A percentile compares a stretch with the other conserved stretches of the same genome.
phyloP scores from a whole-genome alignment of 108 stramenopile genomes.

The Discostella pseudostelligera region DNA sequence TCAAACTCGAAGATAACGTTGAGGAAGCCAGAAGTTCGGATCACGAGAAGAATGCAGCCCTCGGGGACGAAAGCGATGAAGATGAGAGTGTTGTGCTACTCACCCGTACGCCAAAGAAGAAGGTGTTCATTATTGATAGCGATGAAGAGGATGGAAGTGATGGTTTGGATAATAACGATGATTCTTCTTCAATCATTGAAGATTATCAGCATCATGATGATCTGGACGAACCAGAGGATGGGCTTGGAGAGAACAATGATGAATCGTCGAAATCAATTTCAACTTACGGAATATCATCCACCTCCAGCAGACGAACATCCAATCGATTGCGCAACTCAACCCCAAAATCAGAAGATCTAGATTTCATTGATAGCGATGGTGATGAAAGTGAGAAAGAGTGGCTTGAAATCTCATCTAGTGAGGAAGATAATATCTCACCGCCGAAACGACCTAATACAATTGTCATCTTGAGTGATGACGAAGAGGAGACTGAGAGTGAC shows the following conservation, averaged over 20 bases:
- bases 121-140: constrained; percentile 14
- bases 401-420: constrained; percentile 31
- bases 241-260: neutral
- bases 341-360: neutral
- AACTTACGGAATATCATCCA: neutral
- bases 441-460: constrained; percentile 48
- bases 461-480: constrained; percentile 47
- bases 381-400: constrained; percentile 20
- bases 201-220: neutral
- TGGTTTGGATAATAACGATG: constrained; percentile 5
- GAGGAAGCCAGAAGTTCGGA: neutral
- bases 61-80: constrained; percentile 10
- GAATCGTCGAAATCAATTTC: neutral
- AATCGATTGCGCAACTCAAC: neutral
- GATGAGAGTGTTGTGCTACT: constrained; percentile 7
- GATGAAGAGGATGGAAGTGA: constrained; percentile 18
- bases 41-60: constrained; percentile 12
- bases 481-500: constrained; percentile 42
- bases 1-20: neutral
- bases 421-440: constrained; percentile 17
- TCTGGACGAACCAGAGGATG: neutral
- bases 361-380: constrained; percentile 1
- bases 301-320: neutral
- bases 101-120: constrained; percentile 6
- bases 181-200: neutral